Evolutionary conservation across 2,329 filamentous ascomycete species (phyloP).

Genomic region (Hysterium pulicare): DNA sequence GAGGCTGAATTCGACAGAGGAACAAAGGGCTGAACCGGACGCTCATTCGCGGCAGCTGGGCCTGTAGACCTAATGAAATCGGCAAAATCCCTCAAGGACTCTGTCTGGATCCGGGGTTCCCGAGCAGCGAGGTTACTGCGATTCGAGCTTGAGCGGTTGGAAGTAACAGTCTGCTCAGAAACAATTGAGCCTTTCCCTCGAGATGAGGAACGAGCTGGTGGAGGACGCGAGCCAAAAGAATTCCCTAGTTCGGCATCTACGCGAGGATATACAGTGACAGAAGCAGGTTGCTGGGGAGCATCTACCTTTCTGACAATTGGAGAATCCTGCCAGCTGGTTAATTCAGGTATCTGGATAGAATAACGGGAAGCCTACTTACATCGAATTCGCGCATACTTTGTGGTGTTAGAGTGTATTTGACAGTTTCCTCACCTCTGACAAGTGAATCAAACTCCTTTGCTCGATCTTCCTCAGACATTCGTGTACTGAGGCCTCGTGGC

Average conservation of each 20-base stretch:
- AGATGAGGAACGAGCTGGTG: slow-evolving; percentile 21
- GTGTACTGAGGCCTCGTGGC: slow-evolving; percentile 24
- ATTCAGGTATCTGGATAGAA: neutral
- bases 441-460: slow-evolving; percentile 47
- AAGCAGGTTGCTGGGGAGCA: slow-evolving; percentile 14
- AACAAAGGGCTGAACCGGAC: slow-evolving; percentile 33
- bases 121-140: slow-evolving; percentile 49
- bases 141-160: slow-evolving; percentile 12
- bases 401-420: slow-evolving; percentile 50
- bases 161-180: neutral
- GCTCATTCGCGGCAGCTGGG: slow-evolving; percentile 40
- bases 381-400: slow-evolving; percentile 44
- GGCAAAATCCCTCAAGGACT: slow-evolving; percentile 78
- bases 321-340: slow-evolving; percentile 17
- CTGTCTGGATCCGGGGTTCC: slow-evolving; percentile 67
- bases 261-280: slow-evolving; percentile 31
- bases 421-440: slow-evolving; percentile 46
- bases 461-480: slow-evolving; percentile 38
- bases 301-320: slow-evolving; percentile 19
- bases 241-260: slow-evolving; percentile 26
- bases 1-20: slow-evolving; percentile 12
- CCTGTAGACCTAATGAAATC: slow-evolving; percentile 87
- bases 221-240: slow-evolving; percentile 24
- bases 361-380: slow-evolving; percentile 28
- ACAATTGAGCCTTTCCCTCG: slow-evolving; percentile 15